These are phyloP conservation scores for Ogataea polymorpha DNA, from an alignment of 805 yeast species.

Conservation along the genomic window DNA sequence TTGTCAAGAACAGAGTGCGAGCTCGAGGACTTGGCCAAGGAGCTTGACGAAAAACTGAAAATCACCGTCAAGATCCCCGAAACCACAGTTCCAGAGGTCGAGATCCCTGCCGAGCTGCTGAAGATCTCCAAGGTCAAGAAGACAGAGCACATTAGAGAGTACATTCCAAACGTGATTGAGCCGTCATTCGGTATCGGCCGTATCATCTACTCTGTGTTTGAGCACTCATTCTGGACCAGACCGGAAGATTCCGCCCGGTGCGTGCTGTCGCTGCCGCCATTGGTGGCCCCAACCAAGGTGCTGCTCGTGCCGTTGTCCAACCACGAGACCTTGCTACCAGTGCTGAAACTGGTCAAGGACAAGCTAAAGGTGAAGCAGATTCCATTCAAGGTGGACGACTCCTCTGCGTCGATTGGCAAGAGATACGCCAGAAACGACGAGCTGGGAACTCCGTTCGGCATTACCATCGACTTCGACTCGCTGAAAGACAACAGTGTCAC, in stretches of 20 bases:
- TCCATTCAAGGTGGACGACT: slow-evolving; percentile 94
- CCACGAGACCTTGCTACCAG: slow-evolving; percentile 75
- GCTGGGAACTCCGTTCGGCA: slow-evolving; percentile 97
- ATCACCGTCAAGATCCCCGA: slow-evolving; percentile 68
- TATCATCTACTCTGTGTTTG: slow-evolving; percentile 87
- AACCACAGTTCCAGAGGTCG: slow-evolving; percentile 53
- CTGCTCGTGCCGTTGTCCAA: slow-evolving; percentile 90
- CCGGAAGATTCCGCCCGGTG: slow-evolving; percentile 87
- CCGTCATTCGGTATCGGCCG: slow-evolving; percentile 99
- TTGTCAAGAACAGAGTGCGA: slow-evolving; percentile 76
- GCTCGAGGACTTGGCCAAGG: slow-evolving; percentile 70
- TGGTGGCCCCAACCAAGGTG: slow-evolving; percentile 97
- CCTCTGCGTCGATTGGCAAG: slow-evolving; percentile 96
- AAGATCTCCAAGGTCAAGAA: slow-evolving; percentile 73
- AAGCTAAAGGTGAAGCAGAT: slow-evolving; percentile 75
- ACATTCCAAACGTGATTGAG: slow-evolving; percentile 94
- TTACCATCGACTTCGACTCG: slow-evolving; percentile 94
- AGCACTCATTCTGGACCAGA: slow-evolving; percentile 93
- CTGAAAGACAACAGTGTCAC: slow-evolving; percentile 85
- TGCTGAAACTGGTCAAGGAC: slow-evolving; percentile 65
- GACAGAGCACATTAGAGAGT: slow-evolving; percentile 91
- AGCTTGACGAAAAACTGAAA: slow-evolving; percentile 59
- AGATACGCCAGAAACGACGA: slow-evolving; percentile 98
- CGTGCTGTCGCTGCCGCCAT: slow-evolving; percentile 83
- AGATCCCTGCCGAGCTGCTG: slow-evolving; percentile 65